Base-by-base conservation (phyloP, 371 early-diverging fungal species). In the Apophysomyces sp. region DNA sequence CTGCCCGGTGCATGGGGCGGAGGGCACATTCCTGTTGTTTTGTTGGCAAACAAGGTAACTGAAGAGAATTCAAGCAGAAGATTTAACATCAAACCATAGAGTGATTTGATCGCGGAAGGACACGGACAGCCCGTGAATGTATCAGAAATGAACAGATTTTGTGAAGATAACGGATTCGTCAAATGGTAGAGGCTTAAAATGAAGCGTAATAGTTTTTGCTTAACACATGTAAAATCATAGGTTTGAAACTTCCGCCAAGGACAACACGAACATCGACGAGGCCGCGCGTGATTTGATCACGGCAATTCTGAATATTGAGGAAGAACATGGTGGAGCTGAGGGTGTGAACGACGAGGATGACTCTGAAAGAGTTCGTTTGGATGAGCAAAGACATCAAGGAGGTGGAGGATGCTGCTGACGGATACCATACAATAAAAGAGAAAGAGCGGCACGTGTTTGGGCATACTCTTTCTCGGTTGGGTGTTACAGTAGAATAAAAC, bases 181-280 rank as follows among this genome's bases (percentile, higher is more conserved):
- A 71, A 81, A 71, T 87, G 87, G 87, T 83, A 71, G 40, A 44
- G 60, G 13, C 3, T 6, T 44, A 34, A n/a, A 16, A 24, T 2
- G 29, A 52, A 18, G 58, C 11, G 8, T 7, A 49, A n/a, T n/a
- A n/a, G 4, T 15, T 60, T 13, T 52, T 61, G 32, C 39, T 55
- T 49, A 11, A 27, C 21, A 57, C 3, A 26, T 18, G 34, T 26
- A 16, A 5, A 18, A 27, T 2, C 24, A 9, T 60, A 85, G 87
- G 86, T 87, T 85, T 62, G 82, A 82, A 29, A 86, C 88, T 12
- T 86, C 86, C 7, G 88, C 88, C 4, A 88, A 88, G 55, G 85
- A 86, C 24, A 86, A 88, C 63, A 83, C 65, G 44, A 86, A 88
- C 37, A 82, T 88, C 55, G 86, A 88, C 36, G 86, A 88, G 60